Percentiles rank a stretch among this genome's conserved stretches.
phyloP scores from a whole-genome alignment of 768 basidiomycete genomes.

The Termitomyces sp. region DNA sequence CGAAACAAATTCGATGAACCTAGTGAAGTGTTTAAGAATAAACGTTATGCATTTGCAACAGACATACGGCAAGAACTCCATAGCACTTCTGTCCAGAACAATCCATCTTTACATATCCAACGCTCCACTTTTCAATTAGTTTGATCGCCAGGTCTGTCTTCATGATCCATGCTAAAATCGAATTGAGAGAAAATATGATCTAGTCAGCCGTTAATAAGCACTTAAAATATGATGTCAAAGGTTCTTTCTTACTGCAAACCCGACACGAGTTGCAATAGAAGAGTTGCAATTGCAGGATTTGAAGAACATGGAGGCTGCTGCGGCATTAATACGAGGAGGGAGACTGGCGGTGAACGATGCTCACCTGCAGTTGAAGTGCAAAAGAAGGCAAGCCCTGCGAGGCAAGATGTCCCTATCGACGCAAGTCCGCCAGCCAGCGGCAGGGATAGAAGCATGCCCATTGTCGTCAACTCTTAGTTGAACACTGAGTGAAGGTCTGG shows the following conservation, averaged over 20 bases:
- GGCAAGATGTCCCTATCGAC: slow-evolving; percentile 75
- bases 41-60: neutral
- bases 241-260: slow-evolving; percentile 69
- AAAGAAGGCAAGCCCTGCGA: slow-evolving; percentile 80
- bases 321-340: slow-evolving; percentile 6
- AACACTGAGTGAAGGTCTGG: neutral
- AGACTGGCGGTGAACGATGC: slow-evolving; percentile 15
- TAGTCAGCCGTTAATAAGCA: slow-evolving; percentile 22
- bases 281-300: slow-evolving; percentile 99
- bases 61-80: slow-evolving; percentile 80
- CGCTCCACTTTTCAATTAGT: slow-evolving; percentile 87
- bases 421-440: slow-evolving; percentile 65
- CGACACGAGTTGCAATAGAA: slow-evolving; percentile 94
- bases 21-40: slow-evolving; percentile 20
- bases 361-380: slow-evolving; percentile 82
- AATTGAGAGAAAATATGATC: slow-evolving; percentile 95
- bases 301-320: slow-evolving; percentile 88
- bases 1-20: slow-evolving; percentile 97
- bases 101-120: slow-evolving; percentile 98
- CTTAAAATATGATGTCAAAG: too few relatives aligned
- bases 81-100: slow-evolving; percentile 93
- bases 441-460: slow-evolving; percentile 73
- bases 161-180: slow-evolving; percentile 96
- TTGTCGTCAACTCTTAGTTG: slow-evolving; percentile 21
- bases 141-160: slow-evolving; percentile 84